Evolutionary conservation across 768 basidiomycete genomes (phyloP), one percentile per base, ranked within the genome.

Genomic region (Lactarius hatsudake): DNA sequence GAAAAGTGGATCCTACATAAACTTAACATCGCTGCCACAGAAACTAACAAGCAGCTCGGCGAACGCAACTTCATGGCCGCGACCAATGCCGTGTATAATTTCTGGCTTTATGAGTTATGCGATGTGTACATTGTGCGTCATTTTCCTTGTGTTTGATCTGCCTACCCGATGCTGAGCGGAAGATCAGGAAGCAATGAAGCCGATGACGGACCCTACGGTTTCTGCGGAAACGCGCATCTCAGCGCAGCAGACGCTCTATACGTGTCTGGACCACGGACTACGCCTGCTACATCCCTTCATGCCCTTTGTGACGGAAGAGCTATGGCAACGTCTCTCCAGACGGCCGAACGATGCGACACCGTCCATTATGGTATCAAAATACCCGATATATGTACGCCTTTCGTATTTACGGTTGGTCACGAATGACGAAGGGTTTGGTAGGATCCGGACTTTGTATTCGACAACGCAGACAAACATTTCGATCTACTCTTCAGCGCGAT

Each of bases 41-140:
- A 93, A 73, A 81, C 94, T 73, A 96, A 96, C 78, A 81, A 80
- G 42, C 80, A 87, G 23, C 82, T 98, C 3, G 79, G 84, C 30
- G 87, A 88, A 28, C 86, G 96, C 55, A 96, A 96, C 75, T 98
- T 99, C 81, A 94, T 96, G 89, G 81, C 83, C 20, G 97, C 95
- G 0, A 96, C 97, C 0, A 88, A 82, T 3, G 82, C 87, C 0
- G 89, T 86, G 0, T 87, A 98, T 79, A 93, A 93, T 73, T 98
- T 97, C 81, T 99, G 97, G 96, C 78, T 99, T 45, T 96, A 98
- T 76, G 96, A 99, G 77, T 82, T 98, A n/a, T 99, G 97, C 75
- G 97, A 99, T 75, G 95, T 99, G 30, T 99, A 96, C 79, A 98
- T 99, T 71, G 94, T 95, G 66, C 69, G 91, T 77, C 32, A 15